Evolutionary conservation across 768 basidiomycete genomes (phyloP).

Genomic region (Mycena amicta): DNA sequence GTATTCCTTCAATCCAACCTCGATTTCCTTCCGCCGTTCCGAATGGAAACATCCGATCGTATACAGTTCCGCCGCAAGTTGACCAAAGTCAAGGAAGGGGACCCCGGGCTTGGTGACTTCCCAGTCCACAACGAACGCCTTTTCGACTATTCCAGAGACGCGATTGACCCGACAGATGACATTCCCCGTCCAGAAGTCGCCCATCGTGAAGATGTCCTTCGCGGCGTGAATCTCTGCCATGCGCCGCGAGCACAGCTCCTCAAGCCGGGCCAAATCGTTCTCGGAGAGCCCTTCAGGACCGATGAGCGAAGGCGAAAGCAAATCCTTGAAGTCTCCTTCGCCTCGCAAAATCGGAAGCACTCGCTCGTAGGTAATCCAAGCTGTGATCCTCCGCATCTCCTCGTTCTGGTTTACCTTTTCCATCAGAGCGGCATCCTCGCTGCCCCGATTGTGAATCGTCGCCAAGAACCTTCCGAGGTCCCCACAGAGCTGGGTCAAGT

Average conservation of each 20-base stretch:
- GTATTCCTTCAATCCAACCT: background rate
- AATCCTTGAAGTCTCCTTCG: conserved; percentile 24
- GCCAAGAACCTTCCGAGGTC: conserved; percentile 44
- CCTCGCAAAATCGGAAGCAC: conserved; percentile 34
- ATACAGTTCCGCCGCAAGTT: conserved; percentile 45
- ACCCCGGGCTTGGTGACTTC: conserved; percentile 44
- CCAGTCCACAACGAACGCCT: conserved; percentile 43
- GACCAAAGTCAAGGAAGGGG: conserved; percentile 46
- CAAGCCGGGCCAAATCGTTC: background rate
- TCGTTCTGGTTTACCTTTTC: conserved; percentile 32
- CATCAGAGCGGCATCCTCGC: conserved; percentile 8
- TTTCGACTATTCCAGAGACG: background rate
- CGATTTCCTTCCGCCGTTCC: background rate
- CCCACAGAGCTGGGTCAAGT: conserved; percentile 34
- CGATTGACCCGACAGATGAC: conserved; percentile 31
- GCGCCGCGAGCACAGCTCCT: background rate
- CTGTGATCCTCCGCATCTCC: conserved; percentile 35
- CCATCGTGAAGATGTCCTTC: conserved; percentile 18
- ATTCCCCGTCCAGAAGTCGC: conserved; percentile 54
- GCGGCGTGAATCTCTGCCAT: background rate
- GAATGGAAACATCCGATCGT: conserved; percentile 36
- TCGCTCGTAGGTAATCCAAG: conserved; percentile 38
- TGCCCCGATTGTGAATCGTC: conserved; percentile 35
- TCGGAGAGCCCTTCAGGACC: conserved; percentile 20
- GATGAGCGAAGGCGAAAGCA: conserved; percentile 35